A percentile compares a stretch with the other conserved stretches of the same genome.
Evolutionary conservation across 2,329 filamentous ascomycete species (phyloP).

Genomic region (Didymosphaeria variabile): DNA sequence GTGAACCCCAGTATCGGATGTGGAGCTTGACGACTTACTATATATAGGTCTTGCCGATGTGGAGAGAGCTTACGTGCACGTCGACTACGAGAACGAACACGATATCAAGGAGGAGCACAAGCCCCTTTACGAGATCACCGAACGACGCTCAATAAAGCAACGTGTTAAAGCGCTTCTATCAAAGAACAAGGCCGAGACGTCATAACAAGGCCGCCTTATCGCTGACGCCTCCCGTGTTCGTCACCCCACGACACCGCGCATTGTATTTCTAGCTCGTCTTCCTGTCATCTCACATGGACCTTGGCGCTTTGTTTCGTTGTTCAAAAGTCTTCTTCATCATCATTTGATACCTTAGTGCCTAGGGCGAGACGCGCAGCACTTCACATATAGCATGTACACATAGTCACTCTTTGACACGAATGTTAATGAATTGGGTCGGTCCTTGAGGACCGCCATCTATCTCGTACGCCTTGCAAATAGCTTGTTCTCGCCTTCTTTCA

Average conservation of each 20-base stretch:
- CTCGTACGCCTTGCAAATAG: background rate
- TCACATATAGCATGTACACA: conserved; percentile 14
- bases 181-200: conserved; percentile 33
- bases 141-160: conserved; percentile 44
- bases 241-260: conserved; percentile 3
- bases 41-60: conserved; percentile 47
- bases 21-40: conserved; percentile 19
- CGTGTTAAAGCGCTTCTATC: conserved; percentile 39
- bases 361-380: conserved; percentile 14
- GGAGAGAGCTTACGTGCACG: conserved; percentile 60
- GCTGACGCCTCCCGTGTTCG: background rate
- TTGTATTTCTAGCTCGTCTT: conserved; percentile 13
- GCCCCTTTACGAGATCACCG: conserved; percentile 47
- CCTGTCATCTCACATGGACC: conserved; percentile 5
- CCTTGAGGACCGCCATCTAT: conserved; percentile 1
- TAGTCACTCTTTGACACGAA: conserved; percentile 15
- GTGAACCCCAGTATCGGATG: conserved; percentile 2
- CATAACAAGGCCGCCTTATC: conserved; percentile 7
- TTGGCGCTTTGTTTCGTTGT: background rate
- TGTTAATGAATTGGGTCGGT: conserved; percentile 6
- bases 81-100: conserved; percentile 57
- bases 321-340: conserved; percentile 16
- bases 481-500: background rate
- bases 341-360: conserved; percentile 21
- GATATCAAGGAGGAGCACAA: conserved; percentile 52